Percentiles rank a stretch among this genome's conserved stretches.
Conservation (phyloP, 495 filamentous ascomycete genomes). For the Pseudotulostoma volvatum region DNA sequence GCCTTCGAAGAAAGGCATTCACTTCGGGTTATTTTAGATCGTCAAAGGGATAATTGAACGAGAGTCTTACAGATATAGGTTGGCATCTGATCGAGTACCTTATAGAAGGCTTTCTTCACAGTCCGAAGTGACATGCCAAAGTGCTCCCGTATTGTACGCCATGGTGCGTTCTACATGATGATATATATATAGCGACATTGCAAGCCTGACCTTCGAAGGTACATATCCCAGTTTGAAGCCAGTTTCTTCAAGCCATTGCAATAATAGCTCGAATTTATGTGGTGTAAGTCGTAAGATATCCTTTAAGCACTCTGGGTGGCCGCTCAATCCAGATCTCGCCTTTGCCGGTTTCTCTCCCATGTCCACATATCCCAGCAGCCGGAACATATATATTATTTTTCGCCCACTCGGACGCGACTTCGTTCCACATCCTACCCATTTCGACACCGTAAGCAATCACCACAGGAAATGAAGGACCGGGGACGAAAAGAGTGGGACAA, state of each 20-base stretch:
- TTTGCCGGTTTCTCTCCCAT: no score
- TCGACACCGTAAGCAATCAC: background rate
- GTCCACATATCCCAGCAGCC: background rate
- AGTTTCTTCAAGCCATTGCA: background rate
- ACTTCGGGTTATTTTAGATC: background rate
- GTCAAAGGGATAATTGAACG: background rate
- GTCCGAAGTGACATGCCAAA: background rate
- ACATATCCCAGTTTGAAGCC: background rate
- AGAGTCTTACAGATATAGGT: background rate
- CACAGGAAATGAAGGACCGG: background rate
- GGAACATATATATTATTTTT: background rate
- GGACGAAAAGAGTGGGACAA: no score
- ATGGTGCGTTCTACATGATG: background rate
- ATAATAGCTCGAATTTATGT: background rate
- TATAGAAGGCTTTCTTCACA: background rate
- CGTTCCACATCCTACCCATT: background rate
- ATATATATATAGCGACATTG: background rate
- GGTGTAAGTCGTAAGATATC: no score
- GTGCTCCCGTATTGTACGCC: background rate
- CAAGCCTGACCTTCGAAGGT: background rate
- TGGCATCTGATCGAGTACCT: background rate
- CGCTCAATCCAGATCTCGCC: no score
- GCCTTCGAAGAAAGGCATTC: background rate
- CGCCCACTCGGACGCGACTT: background rate
- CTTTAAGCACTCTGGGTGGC: no score